phyloP scores from a whole-genome alignment of 805 yeast species.

The Komagataella ulmi region DNA sequence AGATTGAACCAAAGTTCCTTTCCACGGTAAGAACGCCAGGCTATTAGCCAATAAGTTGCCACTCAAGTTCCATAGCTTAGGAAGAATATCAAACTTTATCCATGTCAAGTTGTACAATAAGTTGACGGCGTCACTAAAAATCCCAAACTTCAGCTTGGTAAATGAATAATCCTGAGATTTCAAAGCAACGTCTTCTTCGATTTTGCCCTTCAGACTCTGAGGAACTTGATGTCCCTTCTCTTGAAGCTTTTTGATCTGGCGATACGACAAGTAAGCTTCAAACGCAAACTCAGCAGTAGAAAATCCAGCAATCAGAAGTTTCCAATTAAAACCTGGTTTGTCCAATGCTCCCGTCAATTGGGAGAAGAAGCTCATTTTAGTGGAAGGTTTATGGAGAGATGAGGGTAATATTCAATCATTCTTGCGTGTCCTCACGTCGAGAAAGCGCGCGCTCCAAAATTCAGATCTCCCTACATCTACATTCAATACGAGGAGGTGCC shows the following conservation, averaged over 20 bases:
- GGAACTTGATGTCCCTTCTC: slow-evolving; percentile 41
- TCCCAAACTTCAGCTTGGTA: slow-evolving; percentile 62
- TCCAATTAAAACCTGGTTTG: slow-evolving; percentile 68
- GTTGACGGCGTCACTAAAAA: slow-evolving; percentile 37
- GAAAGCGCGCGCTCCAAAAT: not conserved
- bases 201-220: slow-evolving; percentile 48
- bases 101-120: slow-evolving; percentile 43
- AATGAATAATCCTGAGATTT: slow-evolving; percentile 70
- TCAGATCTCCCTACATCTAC: no score
- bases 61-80: slow-evolving; percentile 45
- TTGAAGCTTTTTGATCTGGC: slow-evolving; percentile 63
- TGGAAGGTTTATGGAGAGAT: not conserved
- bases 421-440: not conserved
- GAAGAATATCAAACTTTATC: slow-evolving; percentile 49
- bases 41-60: slow-evolving; percentile 20
- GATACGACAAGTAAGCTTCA: slow-evolving; percentile 57
- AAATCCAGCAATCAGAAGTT: slow-evolving; percentile 56
- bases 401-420: not conserved
- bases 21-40: slow-evolving; percentile 10
- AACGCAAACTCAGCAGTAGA: slow-evolving; percentile 64
- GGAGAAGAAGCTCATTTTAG: not conserved
- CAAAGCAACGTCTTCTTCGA: slow-evolving; percentile 58
- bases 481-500: no score
- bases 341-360: slow-evolving; percentile 26
- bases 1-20: slow-evolving; percentile 59